Conservation (phyloP, 805 yeast species). For the Teunomyces tritomae region DNA sequence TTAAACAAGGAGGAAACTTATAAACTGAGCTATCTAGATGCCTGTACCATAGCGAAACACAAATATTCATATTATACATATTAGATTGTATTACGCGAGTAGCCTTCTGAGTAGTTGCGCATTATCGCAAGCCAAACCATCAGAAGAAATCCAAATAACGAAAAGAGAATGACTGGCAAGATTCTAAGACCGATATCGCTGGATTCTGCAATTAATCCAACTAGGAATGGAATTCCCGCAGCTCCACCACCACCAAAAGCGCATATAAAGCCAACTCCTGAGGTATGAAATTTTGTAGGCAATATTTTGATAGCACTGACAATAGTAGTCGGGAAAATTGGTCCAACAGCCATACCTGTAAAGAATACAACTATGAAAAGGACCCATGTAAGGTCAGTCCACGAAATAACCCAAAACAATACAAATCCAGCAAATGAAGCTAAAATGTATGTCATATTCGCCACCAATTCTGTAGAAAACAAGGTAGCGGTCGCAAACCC, state of each 20-base stretch:
- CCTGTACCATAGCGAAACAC: not conserved
- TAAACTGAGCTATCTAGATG: not conserved
- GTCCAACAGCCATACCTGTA: conserved; percentile 53
- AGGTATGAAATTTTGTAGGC: conserved; percentile 58
- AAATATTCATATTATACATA: not conserved
- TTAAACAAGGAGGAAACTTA: conserved; percentile 32
- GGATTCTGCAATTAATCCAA: conserved; percentile 49
- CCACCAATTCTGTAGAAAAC: conserved; percentile 47
- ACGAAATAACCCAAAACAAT: conserved; percentile 33
- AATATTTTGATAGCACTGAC: conserved; percentile 60
- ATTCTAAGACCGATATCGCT: conserved; percentile 30
- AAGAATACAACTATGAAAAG: conserved; percentile 36
- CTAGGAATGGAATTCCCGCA: conserved; percentile 66
- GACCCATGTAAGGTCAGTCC: conserved; percentile 19
- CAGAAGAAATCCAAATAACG: conserved; percentile 22
- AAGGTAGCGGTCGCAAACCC: conserved; percentile 54
- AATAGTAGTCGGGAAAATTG: conserved; percentile 65
- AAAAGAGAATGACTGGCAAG: conserved; percentile 30
- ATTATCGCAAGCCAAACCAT: conserved; percentile 22
- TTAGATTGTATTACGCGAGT: not conserved
- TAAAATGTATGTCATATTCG: conserved; percentile 39
- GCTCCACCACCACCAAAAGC: conserved; percentile 84
- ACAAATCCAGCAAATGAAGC: conserved; percentile 28
- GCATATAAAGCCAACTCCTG: conserved; percentile 71
- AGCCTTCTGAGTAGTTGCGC: not conserved